A percentile compares a stretch with the other conserved stretches of the same genome.
These are phyloP conservation scores for Xylaria sp. DNA, from an alignment of 2,329 filamentous ascomycete species.

Conservation along the genomic window DNA sequence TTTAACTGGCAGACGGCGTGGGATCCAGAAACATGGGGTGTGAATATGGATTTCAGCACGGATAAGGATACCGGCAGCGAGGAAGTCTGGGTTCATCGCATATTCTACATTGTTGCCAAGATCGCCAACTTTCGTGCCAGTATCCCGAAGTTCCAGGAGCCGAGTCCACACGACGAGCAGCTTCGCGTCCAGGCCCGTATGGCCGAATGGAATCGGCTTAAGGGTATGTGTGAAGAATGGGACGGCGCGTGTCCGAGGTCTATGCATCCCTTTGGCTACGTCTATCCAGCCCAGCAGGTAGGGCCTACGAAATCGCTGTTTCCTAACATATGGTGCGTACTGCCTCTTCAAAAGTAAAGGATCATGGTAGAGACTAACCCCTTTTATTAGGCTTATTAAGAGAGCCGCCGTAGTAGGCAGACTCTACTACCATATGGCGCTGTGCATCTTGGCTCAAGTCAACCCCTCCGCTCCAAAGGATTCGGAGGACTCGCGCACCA, in stretches of 20 bases:
- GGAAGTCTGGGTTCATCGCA: conserved; percentile 86
- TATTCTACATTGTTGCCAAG: conserved; percentile 87
- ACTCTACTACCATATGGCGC: conserved; percentile 87
- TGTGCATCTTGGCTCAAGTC: conserved; percentile 79
- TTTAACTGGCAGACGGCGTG: conserved; percentile 87
- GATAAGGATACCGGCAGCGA: conserved; percentile 61
- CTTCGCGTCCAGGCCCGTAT: conserved; percentile 67
- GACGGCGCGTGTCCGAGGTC: conserved; percentile 77
- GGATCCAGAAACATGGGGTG: conserved; percentile 88
- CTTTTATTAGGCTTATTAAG: conserved; percentile 73
- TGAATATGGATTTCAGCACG: conserved; percentile 73
- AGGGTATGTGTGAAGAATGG: conserved; percentile 83
- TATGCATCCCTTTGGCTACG: conserved; percentile 85
- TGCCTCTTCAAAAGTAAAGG: background rate
- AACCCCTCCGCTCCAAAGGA: conserved; percentile 71
- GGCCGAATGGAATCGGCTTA: conserved; percentile 81
- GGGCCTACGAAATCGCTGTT: conserved; percentile 68
- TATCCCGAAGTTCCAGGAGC: conserved; percentile 65
- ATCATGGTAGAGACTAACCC: background rate
- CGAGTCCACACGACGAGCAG: conserved; percentile 67
- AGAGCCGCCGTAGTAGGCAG: conserved; percentile 80
- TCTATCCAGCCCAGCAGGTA: conserved; percentile 68
- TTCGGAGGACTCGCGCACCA: conserved; percentile 69
- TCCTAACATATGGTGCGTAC: conserved; percentile 79
- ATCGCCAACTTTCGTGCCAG: conserved; percentile 83